Percentiles rank a stretch among this genome's conserved stretches.
Conservation (phyloP, 495 filamentous ascomycete genomes). For the Trichoderma orchidacearum region DNA sequence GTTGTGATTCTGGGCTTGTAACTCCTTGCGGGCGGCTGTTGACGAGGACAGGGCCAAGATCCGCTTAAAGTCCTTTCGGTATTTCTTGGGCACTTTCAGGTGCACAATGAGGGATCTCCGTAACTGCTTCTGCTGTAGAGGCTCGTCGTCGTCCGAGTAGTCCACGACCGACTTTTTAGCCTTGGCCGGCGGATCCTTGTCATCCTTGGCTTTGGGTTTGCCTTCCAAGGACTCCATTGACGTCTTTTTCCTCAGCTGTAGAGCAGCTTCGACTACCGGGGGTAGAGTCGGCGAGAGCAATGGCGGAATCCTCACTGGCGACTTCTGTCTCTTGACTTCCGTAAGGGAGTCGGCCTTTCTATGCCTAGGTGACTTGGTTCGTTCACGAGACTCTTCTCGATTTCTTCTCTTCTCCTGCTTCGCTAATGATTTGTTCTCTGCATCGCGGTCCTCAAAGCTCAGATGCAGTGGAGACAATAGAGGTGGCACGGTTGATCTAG, state of each 20-base stretch:
- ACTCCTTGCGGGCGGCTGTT: conserved; percentile 10
- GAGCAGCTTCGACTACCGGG: conserved; percentile 26
- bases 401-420: conserved; percentile 13
- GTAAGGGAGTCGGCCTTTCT: conserved; percentile 9
- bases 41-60: conserved; percentile 27
- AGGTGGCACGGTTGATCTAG: conserved; percentile 18
- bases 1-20: conserved; percentile 20
- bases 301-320: conserved; percentile 15
- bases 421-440: conserved; percentile 8
- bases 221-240: conserved; percentile 12
- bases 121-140: conserved; percentile 16
- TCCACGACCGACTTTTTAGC: conserved; percentile 17
- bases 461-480: conserved; percentile 29
- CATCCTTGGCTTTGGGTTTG: conserved; percentile 4
- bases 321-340: conserved; percentile 19
- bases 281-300: conserved; percentile 36
- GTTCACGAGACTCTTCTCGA: conserved; percentile 10
- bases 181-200: conserved; percentile 9
- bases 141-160: conserved; percentile 24
- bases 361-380: conserved; percentile 6
- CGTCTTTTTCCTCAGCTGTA: conserved; percentile 19
- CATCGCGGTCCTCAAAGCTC: conserved; percentile 11
- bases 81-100: conserved; percentile 13
- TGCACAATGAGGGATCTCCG: conserved; percentile 9
- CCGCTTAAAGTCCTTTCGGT: conserved; percentile 24